Evolutionary conservation across 192 early-diverging fungal species (phyloP).

Genomic region (Diversispora eburnea): DNA sequence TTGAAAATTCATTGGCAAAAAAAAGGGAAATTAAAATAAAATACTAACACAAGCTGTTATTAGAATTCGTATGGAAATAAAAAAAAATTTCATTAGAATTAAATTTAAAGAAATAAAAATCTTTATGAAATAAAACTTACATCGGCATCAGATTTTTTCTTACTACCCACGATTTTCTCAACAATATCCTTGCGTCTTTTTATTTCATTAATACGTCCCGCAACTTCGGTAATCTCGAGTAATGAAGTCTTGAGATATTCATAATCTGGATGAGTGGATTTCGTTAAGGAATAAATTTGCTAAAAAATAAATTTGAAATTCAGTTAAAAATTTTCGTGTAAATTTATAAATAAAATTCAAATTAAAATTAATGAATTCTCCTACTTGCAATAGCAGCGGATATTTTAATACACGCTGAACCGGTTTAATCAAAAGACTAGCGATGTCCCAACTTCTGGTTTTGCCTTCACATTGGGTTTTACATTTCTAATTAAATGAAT

Average conservation of each 20-base stretch:
- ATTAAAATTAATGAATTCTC: background rate
- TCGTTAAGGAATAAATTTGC: constrained; percentile 57
- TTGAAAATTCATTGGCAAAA: background rate
- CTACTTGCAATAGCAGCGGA: constrained; percentile 78
- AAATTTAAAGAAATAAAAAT: background rate
- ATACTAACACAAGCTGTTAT: constrained; percentile 17
- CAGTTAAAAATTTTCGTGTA: constrained; percentile 14
- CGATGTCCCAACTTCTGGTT: constrained; percentile 90
- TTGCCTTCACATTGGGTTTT: constrained; percentile 58
- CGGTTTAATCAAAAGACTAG: constrained; percentile 89
- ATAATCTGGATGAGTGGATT: constrained; percentile 53
- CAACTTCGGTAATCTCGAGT: constrained; percentile 58
- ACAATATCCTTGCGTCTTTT: constrained; percentile 86
- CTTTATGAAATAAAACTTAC: constrained; percentile 40
- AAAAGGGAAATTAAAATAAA: background rate
- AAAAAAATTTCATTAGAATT: background rate
- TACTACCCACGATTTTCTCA: constrained; percentile 75
- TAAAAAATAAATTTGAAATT: constrained; percentile 19
- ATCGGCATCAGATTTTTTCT: constrained; percentile 64
- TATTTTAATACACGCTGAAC: constrained; percentile 98
- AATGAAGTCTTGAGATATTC: constrained; percentile 48
- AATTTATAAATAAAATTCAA: background rate
- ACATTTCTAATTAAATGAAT: constrained; percentile 49
- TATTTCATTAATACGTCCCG: constrained; percentile 80
- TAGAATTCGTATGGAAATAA: too few species aligned